These are phyloP conservation scores for Ophiostoma ips DNA, from an alignment of 2,329 filamentous ascomycete genomes.

Conservation along the genomic window DNA sequence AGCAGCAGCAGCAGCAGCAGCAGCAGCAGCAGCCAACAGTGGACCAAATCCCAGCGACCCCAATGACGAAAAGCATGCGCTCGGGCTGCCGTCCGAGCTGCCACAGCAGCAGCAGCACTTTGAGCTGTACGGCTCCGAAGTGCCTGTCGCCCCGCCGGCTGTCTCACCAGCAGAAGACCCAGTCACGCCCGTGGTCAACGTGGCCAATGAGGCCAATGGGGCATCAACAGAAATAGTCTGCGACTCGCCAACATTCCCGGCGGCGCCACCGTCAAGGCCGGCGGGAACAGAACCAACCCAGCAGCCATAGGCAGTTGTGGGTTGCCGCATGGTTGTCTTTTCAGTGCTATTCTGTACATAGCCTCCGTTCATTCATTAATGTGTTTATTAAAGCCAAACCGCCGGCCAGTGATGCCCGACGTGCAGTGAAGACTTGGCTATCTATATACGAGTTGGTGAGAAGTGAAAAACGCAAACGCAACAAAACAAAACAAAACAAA, in stretches of 20 bases:
- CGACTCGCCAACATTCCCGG: not conserved
- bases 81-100: not conserved
- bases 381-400: not conserved
- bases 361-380: not conserved
- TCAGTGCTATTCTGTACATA: not conserved
- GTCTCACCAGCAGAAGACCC: constrained; percentile 2
- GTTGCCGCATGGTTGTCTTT: no score
- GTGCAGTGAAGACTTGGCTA: no score
- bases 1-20: no score
- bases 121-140: constrained; percentile 31
- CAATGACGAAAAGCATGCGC: not conserved
- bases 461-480: not conserved
- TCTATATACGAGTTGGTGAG: not conserved
- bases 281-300: no score
- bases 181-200: not conserved
- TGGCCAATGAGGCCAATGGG: no score
- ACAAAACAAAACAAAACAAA: not conserved
- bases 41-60: not conserved
- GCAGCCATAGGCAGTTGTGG: no score
- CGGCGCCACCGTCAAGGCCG: not conserved
- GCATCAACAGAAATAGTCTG: not conserved
- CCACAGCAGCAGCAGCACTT: constrained; percentile 14
- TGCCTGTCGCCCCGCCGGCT: not conserved
- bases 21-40: no score
- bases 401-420: not conserved